Evolutionary conservation across 192 early-diverging fungal species (phyloP).

Genomic region (Chytriomyces confervae): DNA sequence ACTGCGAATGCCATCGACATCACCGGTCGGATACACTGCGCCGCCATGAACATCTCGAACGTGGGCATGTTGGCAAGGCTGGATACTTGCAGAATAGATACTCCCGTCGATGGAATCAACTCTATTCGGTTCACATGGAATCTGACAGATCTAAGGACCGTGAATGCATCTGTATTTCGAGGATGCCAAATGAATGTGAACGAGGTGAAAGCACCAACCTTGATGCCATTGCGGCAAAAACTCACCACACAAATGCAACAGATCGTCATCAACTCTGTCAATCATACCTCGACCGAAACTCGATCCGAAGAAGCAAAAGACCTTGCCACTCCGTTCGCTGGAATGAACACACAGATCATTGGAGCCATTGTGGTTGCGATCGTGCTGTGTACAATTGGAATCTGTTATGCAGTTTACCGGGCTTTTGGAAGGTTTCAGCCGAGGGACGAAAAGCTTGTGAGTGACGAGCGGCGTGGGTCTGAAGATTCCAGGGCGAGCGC

Average conservation of each 20-base stretch:
- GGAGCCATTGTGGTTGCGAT: neutral
- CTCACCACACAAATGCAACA: neutral
- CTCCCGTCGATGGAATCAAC: neutral
- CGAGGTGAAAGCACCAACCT: neutral
- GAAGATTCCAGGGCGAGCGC: too few species aligned
- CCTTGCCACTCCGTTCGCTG: neutral
- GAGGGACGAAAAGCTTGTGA: neutral
- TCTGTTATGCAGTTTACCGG: neutral
- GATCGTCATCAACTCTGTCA: neutral
- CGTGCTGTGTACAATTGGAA: neutral
- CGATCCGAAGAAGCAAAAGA: neutral
- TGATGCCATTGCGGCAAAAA: too few species aligned
- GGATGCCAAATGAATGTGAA: constrained; percentile 1
- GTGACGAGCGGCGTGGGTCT: too few species aligned
- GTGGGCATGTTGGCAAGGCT: neutral
- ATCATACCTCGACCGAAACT: neutral
- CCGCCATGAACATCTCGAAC: neutral
- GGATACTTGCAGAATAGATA: neutral
- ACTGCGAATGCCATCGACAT: neutral
- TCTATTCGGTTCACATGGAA: neutral
- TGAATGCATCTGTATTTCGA: neutral
- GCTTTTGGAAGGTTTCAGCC: neutral
- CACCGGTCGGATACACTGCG: neutral
- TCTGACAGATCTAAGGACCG: neutral
- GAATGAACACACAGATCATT: neutral